Conservation (phyloP, 2,329 filamentous ascomycete genomes). For the Didymella sp. region DNA sequence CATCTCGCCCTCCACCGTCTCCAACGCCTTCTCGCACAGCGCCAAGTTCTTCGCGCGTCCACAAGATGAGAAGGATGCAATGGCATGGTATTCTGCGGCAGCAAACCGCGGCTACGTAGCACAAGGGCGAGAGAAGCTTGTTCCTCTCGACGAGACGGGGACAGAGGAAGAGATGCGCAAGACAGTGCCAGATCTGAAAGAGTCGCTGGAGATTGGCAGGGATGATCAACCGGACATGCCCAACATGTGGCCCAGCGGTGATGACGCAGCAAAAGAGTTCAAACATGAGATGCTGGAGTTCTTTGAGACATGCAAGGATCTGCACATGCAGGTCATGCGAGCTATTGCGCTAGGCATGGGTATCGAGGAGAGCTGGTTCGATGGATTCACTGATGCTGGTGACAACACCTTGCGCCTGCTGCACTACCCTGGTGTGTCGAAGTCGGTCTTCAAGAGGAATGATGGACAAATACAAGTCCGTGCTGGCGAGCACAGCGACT, state of each 20-base stretch:
- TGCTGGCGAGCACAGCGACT: conserved; percentile 78
- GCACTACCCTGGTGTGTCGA: conserved; percentile 75
- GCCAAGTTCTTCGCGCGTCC: conserved; percentile 50
- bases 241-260: conserved; percentile 77
- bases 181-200: conserved; percentile 58
- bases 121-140: conserved; percentile 54
- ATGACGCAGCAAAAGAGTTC: conserved; percentile 66
- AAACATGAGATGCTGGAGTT: conserved; percentile 76
- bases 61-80: conserved; percentile 48
- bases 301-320: conserved; percentile 72
- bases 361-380: conserved; percentile 75
- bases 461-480: conserved; percentile 75
- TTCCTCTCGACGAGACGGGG: conserved; percentile 44
- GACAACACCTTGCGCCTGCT: conserved; percentile 68
- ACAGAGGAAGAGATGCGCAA: conserved; percentile 48
- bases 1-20: conserved; percentile 66
- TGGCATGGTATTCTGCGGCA: conserved; percentile 53
- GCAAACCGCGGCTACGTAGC: conserved; percentile 59
- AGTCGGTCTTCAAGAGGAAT: conserved; percentile 69
- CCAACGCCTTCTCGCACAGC: conserved; percentile 64
- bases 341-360: conserved; percentile 85
- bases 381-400: conserved; percentile 69
- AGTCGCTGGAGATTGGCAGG: conserved; percentile 67
- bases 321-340: conserved; percentile 82
- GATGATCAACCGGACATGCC: conserved; percentile 68